Percentiles rank a stretch among this genome's conserved stretches.
Evolutionary conservation across 2,329 filamentous ascomycete species (phyloP).

Genomic region (Aspergillus texensis): DNA sequence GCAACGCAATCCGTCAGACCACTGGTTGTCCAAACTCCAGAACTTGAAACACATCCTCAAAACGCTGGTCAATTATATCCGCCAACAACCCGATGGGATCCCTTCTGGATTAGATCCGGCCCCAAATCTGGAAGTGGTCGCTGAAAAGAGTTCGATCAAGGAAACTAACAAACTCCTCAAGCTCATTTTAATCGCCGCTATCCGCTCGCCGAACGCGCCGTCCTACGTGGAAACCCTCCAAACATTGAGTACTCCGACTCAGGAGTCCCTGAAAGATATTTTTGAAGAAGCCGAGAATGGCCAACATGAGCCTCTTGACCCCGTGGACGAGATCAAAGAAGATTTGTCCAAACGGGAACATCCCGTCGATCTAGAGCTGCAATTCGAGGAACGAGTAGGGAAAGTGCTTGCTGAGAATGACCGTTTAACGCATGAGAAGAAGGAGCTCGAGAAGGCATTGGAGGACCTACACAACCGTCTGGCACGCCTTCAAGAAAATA

Average conservation of each 20-base stretch:
- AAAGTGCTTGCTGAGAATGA: slow-evolving; percentile 60
- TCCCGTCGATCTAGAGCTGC: slow-evolving; percentile 47
- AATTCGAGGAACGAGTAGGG: slow-evolving; percentile 52
- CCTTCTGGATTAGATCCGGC: slow-evolving; percentile 45
- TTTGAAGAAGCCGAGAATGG: slow-evolving; percentile 50
- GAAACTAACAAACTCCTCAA: slow-evolving; percentile 60
- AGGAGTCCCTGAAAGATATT: slow-evolving; percentile 50
- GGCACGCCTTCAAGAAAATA: slow-evolving; percentile 58
- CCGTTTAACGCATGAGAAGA: slow-evolving; percentile 56
- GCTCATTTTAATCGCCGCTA: slow-evolving; percentile 64
- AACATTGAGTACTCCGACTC: slow-evolving; percentile 45
- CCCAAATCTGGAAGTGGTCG: slow-evolving; percentile 51
- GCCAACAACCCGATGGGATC: slow-evolving; percentile 48
- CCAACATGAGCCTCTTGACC: slow-evolving; percentile 40
- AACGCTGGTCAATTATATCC: slow-evolving; percentile 48
- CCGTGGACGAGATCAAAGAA: slow-evolving; percentile 41
- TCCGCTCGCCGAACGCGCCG: slow-evolving; percentile 60
- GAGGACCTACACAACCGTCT: slow-evolving; percentile 61
- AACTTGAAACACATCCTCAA: slow-evolving; percentile 54
- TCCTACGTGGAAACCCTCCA: slow-evolving; percentile 57
- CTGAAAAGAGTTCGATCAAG: slow-evolving; percentile 45
- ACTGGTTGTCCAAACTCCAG: slow-evolving; percentile 53
- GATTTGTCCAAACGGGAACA: slow-evolving; percentile 36
- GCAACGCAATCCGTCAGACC: slow-evolving; percentile 45
- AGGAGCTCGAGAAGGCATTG: slow-evolving; percentile 50